phyloP scores from a whole-genome alignment of 2,329 filamentous ascomycete species.

The Arthrocladium fulminans region DNA sequence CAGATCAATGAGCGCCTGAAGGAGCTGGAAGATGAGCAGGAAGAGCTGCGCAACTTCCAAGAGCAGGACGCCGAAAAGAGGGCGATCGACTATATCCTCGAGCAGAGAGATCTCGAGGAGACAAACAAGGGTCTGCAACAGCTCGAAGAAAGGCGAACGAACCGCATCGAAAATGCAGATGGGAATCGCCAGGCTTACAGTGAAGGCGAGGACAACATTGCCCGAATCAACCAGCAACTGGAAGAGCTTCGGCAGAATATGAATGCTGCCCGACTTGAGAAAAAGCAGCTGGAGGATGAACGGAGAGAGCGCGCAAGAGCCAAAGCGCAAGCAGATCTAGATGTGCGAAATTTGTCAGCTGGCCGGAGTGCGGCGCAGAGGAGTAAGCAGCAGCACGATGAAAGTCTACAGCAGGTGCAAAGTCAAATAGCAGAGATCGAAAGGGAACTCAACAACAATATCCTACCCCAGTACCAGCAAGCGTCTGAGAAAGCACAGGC shows the following conservation, averaged over 20 bases:
- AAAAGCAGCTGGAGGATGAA: slow-evolving; percentile 80
- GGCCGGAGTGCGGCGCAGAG: slow-evolving; percentile 71
- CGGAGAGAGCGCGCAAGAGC: slow-evolving; percentile 70
- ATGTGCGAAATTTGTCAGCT: slow-evolving; percentile 72
- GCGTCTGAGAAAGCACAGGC: slow-evolving; percentile 64
- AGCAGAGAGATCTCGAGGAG: slow-evolving; percentile 77
- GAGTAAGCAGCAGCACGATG: slow-evolving; percentile 59
- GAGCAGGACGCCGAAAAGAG: slow-evolving; percentile 87
- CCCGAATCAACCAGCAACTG: slow-evolving; percentile 68
- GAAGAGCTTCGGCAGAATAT: slow-evolving; percentile 71
- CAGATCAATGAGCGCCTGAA: slow-evolving; percentile 84
- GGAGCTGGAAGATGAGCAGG: slow-evolving; percentile 94
- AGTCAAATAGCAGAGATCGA: slow-evolving; percentile 68
- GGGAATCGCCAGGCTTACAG: slow-evolving; percentile 68
- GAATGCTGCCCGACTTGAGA: slow-evolving; percentile 75
- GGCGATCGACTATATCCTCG: slow-evolving; percentile 89
- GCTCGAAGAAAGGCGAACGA: slow-evolving; percentile 72
- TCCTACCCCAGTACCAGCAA: slow-evolving; percentile 69
- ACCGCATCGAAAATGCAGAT: slow-evolving; percentile 75
- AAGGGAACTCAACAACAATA: slow-evolving; percentile 55
- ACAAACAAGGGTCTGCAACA: slow-evolving; percentile 69
- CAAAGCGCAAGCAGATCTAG: slow-evolving; percentile 77
- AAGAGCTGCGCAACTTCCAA: slow-evolving; percentile 86
- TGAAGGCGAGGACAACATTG: slow-evolving; percentile 69
- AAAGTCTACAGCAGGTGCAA: slow-evolving; percentile 63